Conservation (phyloP, 257 asterid species). For the Ophiorrhiza pumila region DNA sequence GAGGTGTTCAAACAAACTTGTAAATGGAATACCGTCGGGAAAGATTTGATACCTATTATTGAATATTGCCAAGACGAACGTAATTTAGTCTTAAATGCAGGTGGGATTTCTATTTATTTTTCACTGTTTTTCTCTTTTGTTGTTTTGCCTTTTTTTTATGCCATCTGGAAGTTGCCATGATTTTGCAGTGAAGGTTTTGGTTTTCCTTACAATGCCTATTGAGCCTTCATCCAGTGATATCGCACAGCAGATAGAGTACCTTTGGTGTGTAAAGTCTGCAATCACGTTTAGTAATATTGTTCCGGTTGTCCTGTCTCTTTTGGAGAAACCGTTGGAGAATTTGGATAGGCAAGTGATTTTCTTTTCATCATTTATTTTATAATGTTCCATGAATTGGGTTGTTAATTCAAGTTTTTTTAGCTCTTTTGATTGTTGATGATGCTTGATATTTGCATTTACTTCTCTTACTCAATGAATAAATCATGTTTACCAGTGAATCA, state of each 20-base stretch:
- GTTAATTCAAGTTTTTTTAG: background rate
- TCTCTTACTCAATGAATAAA: slow-evolving; percentile 22
- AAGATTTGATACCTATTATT: slow-evolving; percentile 78
- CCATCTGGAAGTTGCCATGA: background rate
- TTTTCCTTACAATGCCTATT: slow-evolving; percentile 88
- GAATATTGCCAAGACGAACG: slow-evolving; percentile 71
- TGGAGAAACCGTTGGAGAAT: slow-evolving; percentile 82
- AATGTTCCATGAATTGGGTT: background rate
- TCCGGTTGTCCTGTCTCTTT: slow-evolving; percentile 73
- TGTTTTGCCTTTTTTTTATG: background rate
- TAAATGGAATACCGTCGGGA: slow-evolving; percentile 73
- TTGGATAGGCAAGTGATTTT: slow-evolving; percentile 60
- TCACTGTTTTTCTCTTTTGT: background rate
- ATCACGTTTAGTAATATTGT: slow-evolving; percentile 55
- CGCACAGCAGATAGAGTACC: slow-evolving; percentile 79
- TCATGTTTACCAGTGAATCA: slow-evolving; percentile 53
- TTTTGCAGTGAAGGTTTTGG: slow-evolving; percentile 81
- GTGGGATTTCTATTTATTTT: slow-evolving; percentile 29
- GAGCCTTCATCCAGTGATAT: slow-evolving; percentile 75
- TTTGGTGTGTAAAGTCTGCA: slow-evolving; percentile 79
- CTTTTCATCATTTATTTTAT: background rate
- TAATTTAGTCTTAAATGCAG: slow-evolving; percentile 72
- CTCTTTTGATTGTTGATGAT: too few species aligned
- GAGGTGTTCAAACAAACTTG: slow-evolving; percentile 93
- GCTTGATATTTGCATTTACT: background rate